These are phyloP conservation scores for Nannizziopsis barbatae DNA, from an alignment of 2,329 filamentous ascomycete genomes.

Conservation along the genomic window DNA sequence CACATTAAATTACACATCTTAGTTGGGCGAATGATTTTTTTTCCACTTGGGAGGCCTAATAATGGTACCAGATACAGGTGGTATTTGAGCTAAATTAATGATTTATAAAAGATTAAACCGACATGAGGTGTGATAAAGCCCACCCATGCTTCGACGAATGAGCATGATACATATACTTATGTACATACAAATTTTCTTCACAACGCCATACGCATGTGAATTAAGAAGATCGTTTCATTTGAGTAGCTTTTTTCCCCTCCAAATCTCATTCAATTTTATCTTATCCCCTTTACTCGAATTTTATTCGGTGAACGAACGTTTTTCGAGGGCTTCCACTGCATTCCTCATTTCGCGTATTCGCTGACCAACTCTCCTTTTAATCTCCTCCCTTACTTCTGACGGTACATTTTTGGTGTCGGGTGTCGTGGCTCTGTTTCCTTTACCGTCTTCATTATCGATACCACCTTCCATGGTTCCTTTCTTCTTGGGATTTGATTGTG, in stretches of 20 bases:
- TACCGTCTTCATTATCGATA: constrained; percentile 4
- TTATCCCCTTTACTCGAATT: not conserved
- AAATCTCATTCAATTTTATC: too few relatives aligned
- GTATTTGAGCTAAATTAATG: too few relatives aligned
- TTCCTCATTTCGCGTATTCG: constrained; percentile 38
- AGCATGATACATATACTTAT: not conserved
- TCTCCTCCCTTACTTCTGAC: constrained; percentile 30
- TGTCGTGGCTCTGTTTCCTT: constrained; percentile 21
- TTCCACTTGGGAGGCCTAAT: too few relatives aligned
- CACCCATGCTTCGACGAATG: too few relatives aligned
- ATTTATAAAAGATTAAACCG: too few relatives aligned
- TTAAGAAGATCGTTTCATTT: too few relatives aligned
- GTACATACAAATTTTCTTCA: not conserved
- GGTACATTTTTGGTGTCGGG: constrained; percentile 25
- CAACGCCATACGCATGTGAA: too few relatives aligned
- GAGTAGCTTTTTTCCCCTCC: too few relatives aligned
- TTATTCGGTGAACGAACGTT: constrained; percentile 22
- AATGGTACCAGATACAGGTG: too few relatives aligned
- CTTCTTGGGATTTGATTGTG: constrained; percentile 4
- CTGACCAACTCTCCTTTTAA: constrained; percentile 35
- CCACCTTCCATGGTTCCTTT: constrained; percentile 3
- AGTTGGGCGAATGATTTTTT: too few relatives aligned
- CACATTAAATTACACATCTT: too few relatives aligned
- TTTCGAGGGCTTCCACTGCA: constrained; percentile 35
- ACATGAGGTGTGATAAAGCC: too few relatives aligned